These are phyloP conservation scores for Penicillium nordicum DNA, from an alignment of 2,329 filamentous ascomycete genomes.

Conservation along the genomic window DNA sequence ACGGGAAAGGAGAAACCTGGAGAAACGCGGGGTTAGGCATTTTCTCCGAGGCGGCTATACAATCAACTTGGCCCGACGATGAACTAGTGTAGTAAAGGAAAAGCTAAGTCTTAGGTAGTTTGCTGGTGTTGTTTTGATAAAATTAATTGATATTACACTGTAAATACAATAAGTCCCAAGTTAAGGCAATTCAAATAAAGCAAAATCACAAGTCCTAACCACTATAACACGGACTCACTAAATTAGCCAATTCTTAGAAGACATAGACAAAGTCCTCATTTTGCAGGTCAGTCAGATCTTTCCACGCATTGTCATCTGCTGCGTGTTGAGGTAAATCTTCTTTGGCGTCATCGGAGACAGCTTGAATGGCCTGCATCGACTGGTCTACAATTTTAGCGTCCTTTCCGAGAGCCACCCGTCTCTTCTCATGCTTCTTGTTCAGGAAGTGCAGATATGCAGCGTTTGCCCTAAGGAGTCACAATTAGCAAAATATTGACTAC, in stretches of 20 bases:
- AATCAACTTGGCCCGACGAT: not conserved
- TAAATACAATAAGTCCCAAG: not conserved
- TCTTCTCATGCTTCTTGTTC: conserved; percentile 55
- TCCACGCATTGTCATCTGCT: conserved; percentile 51
- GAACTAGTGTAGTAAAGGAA: not conserved
- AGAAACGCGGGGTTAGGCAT: conserved; percentile 23
- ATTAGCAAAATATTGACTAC: not conserved
- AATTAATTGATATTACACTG: too few species aligned
- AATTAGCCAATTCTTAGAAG: conserved; percentile 32
- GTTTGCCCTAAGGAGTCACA: conserved; percentile 26
- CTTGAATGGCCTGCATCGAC: conserved; percentile 52
- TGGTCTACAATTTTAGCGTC: conserved; percentile 56
- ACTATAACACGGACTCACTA: not conserved
- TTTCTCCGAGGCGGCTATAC: conserved; percentile 13
- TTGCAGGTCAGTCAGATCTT: conserved; percentile 58
- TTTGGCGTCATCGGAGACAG: conserved; percentile 22
- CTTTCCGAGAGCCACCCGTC: conserved; percentile 59
- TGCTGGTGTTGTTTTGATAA: too few species aligned
- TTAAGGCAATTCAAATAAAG: not conserved
- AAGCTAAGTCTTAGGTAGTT: not conserved
- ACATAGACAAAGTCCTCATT: conserved; percentile 65
- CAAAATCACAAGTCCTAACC: not conserved
- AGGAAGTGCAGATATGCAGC: conserved; percentile 51
- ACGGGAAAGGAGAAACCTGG: conserved; percentile 16
- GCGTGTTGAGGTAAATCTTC: conserved; percentile 28